Evolutionary conservation across 2,329 filamentous ascomycete species (phyloP), one percentile per base, ranked within the genome.

Genomic region (Talaromyces sp.): DNA sequence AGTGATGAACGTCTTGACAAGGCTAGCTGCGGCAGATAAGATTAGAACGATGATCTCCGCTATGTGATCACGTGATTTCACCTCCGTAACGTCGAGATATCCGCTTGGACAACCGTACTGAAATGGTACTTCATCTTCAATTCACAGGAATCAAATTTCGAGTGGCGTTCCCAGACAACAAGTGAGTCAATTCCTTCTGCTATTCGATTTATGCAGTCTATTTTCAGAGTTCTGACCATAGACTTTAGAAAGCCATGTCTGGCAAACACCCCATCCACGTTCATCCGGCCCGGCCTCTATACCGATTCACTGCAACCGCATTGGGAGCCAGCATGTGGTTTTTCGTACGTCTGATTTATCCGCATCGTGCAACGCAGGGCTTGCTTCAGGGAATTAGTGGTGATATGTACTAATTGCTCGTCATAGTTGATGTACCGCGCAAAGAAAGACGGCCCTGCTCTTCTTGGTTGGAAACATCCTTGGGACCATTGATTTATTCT

Each of bases 321-420:
- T 85, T 99, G 68, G 91, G 93, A 71, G 95, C 95, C 63, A 91
- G 90, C 82, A 99, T 98, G 95, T 99, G 95, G 95, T 98, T 99
- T 82, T 99, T 95, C 80, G 93, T 98, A 87, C 76, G 90, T 83
- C 13, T 17, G 13, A 10, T 31, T 19, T 15, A 33, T 27, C 27
- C 54, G 10, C 22, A 39, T 22, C n/a, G 31, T 8, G 2, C 5
- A 37, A 22, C 8, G 37, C 19, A 47, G 15, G n/a, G 27, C 17
- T 35, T 54, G n/a, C 9, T n/a, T 35, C 13, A 15, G 10, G 7
- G 5, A 56, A 15, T 39, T 10, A 19, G 6, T 13, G n/a, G 45
- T 39, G 35, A 62, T 33, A 54, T 41, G 19, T 56, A 37, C 31
- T 56, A 17, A 56, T 9, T 41, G 13, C 17, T 39, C 43, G 8